phyloP scores from a whole-genome alignment of 805 yeast genomes.

The Blastobotrys terrestris region DNA sequence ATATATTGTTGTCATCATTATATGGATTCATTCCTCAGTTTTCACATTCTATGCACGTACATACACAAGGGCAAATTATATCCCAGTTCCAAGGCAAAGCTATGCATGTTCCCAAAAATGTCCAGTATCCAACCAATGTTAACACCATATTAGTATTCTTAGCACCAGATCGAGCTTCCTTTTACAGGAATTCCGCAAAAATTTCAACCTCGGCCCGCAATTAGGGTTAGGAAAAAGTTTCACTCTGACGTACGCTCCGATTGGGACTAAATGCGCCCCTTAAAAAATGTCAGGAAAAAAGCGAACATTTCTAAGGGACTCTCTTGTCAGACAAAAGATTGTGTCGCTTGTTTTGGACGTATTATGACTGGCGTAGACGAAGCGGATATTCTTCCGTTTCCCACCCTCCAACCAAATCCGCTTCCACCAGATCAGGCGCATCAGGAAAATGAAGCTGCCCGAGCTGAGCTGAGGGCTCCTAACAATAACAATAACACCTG shows the following conservation, averaged over 20 bases:
- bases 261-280: not conserved
- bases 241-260: not conserved
- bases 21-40: too few species aligned
- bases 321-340: too few species aligned
- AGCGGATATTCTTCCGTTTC: constrained; percentile 16
- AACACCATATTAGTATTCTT: too few species aligned
- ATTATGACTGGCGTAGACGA: constrained; percentile 5
- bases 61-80: too few species aligned
- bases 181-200: not conserved
- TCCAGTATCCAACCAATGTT: too few species aligned
- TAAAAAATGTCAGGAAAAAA: not conserved
- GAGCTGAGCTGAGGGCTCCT: not conserved
- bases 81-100: too few species aligned
- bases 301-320: too few species aligned
- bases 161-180: too few species aligned
- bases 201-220: not conserved
- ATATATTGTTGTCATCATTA: too few species aligned
- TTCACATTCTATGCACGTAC: too few species aligned
- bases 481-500: not conserved
- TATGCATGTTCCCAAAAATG: too few species aligned
- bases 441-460: not conserved
- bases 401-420: constrained; percentile 14
- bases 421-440: constrained; percentile 3
- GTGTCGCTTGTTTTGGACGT: not conserved
- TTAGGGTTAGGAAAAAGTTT: not conserved